These are phyloP conservation scores for Salvia splendens DNA, from an alignment of 257 asterid species.

Conservation along the genomic window DNA sequence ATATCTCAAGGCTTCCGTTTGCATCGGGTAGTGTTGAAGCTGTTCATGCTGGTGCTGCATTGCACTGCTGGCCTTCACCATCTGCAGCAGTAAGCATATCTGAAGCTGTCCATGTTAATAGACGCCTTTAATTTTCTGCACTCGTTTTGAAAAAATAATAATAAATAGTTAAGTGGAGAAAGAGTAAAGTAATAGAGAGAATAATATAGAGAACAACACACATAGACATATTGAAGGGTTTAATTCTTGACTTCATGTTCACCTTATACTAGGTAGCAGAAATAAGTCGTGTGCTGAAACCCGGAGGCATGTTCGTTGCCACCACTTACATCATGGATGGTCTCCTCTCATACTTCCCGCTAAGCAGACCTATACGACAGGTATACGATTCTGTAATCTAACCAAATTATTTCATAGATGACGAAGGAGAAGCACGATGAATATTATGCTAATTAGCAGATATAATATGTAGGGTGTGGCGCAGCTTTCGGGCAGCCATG, in stretches of 20 bases:
- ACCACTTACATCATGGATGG: constrained; percentile 80
- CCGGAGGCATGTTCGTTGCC: constrained; percentile 83
- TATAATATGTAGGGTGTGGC: constrained; percentile 43
- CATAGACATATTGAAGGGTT: no score
- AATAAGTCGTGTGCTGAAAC: constrained; percentile 78
- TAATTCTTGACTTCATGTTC: constrained; percentile 1
- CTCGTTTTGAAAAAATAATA: no score
- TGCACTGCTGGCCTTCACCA: constrained; percentile 96
- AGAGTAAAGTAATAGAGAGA: no score
- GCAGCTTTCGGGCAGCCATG: constrained; percentile 62
- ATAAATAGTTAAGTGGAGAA: no score
- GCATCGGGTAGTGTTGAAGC: constrained; percentile 71
- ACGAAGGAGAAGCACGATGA: neutral
- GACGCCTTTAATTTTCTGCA: no score
- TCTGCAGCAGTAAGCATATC: constrained; percentile 64
- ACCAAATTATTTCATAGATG: neutral
- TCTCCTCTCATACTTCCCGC: constrained; percentile 51
- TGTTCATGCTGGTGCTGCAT: constrained; percentile 95
- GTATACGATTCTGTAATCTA: constrained; percentile 28
- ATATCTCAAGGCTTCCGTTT: constrained; percentile 82
- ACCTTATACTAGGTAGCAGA: constrained; percentile 69
- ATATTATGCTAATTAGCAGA: neutral
- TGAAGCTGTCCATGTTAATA: no score
- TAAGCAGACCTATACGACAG: constrained; percentile 58
- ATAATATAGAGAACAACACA: no score